Base-by-base conservation (phyloP, 2,329 filamentous ascomycete genomes). In the Colletotrichum scovillei region DNA sequence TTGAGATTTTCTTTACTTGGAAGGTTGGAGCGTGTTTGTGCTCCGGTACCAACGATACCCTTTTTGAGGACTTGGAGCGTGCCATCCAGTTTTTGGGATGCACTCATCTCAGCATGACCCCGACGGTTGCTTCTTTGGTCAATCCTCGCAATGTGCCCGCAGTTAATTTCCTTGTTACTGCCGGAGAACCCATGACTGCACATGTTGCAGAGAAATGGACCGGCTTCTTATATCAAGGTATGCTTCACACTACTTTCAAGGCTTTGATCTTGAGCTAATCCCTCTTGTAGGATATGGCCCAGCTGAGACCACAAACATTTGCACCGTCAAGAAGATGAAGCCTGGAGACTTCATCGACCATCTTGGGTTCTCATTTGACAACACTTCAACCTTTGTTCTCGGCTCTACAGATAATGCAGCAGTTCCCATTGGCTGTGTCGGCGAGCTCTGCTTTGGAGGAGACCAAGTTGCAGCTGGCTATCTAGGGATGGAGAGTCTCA, bases 1-100 rank as follows among this genome's bases (percentile, higher is more conserved):
- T 97, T 79, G 95, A 97, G 78, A 95, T 97, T 16, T 96, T 97
- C 80, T 97, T 94, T 77, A 87, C 94, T 0, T 97, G 95, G 93
- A 89, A 89, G 59, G 87, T 88, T 42, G 94, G 94, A 4, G 94
- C 96, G 85, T 93, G 92, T 73, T 85, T 98, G 14, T 97, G 94
- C 78, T 90, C 93, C 2, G 92, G 91, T 0, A 89, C 86, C 0
- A 95, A 95, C 76, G 93, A 97, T 76, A 88, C 90, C 1, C 82
- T 97, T 0, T 94, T 96, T 77, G 87, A 86, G 52, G 91, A 97
- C 76, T 84, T 97, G 9, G 93, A 95, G 79, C 81, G 84, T 24
- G 86, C 91, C 0, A 93, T 97, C 68, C 87, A 90, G 3, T 79
- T 81, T 1, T 82, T 97, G 22, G 77, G 83, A 0, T 87, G 95